Base-by-base conservation (phyloP, 75 land plant genomes). In the Ceratopteris richardii region DNA sequence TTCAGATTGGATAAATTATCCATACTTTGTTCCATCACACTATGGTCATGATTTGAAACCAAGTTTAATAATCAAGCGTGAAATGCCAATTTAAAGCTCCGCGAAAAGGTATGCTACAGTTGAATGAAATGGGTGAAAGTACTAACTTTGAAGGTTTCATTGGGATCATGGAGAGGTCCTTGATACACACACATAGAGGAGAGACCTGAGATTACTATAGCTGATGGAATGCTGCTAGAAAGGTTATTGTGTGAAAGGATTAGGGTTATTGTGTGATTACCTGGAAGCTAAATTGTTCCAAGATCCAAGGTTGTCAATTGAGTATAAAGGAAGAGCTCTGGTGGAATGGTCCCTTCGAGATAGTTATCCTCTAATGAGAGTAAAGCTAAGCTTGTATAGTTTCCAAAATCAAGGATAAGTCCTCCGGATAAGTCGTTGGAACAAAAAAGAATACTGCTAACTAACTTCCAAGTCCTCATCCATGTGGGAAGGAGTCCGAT, bases 201-300 rank as follows among this genome's bases (percentile, higher is more conserved):
- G n/a, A n/a, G n/a, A n/a, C n/a, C n/a, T n/a, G n/a, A n/a, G n/a
- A n/a, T n/a, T n/a, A n/a, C n/a, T n/a, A n/a, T n/a, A n/a, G n/a
- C 70, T 0, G 41, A 12, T 23, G 88, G 73, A 3, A 88, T 74
- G 13, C 67, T 12, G 7, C 94, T 85, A 54, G 66, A 52, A 36
- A 88, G 76, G 46, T 39, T 60, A 55, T 84, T 83, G 25, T 16
- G 24, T 2, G 84, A 85, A 20, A 88, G 77, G 51, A 73, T 76
- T 19, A 88, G 72, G 10, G 29, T 37, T 18, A 76, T 76, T 16
- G 71, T 30, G 12, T 63, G n/a, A n/a, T n/a, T n/a, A 48, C 78
- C 78, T 1, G 58, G 37, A 28, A 68, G 42, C 18, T 29, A 21
- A 41, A 61, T 68, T 12, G 11, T 14, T 25, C 26, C 65, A 10